Evolutionary conservation across 148 eudicot species (phyloP).

Genomic region (Diospyros kaki): DNA sequence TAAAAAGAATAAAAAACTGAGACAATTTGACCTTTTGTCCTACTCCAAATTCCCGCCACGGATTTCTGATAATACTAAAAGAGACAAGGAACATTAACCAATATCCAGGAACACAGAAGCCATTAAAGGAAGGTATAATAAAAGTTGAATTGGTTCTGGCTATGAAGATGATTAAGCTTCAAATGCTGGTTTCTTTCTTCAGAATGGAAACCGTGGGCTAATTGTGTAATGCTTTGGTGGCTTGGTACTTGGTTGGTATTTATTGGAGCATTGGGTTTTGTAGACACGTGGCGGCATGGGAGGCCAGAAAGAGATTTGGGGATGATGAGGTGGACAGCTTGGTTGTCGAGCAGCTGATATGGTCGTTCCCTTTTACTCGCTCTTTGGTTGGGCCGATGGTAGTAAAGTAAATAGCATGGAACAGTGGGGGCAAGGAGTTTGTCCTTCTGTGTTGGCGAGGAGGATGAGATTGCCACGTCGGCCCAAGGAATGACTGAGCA

Average conservation of each 20-base stretch:
- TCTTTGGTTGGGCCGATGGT: slow-evolving; percentile 3
- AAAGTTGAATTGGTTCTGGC: background rate
- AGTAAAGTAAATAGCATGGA: background rate
- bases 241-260: background rate
- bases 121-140: slow-evolving; percentile 1
- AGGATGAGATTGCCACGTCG: background rate
- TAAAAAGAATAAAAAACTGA: background rate
- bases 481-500: background rate
- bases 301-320: background rate
- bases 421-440: no score
- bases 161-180: no score
- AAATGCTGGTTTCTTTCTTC: no score
- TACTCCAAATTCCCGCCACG: slow-evolving; percentile 10
- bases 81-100: slow-evolving; percentile 5
- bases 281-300: slow-evolving; percentile 1
- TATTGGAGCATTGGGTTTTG: background rate
- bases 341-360: background rate
- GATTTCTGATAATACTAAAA: background rate
- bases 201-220: no score
- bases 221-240: background rate
- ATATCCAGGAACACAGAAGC: slow-evolving; percentile 13
- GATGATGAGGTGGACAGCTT: slow-evolving; percentile 9
- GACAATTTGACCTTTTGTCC: background rate
- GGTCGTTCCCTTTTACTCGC: slow-evolving; percentile 11
- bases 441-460: no score